A percentile compares a stretch with the other conserved stretches of the same genome.
phyloP scores from a whole-genome alignment of 1,284 basidiomycete genomes.

The Athelia sp. region DNA sequence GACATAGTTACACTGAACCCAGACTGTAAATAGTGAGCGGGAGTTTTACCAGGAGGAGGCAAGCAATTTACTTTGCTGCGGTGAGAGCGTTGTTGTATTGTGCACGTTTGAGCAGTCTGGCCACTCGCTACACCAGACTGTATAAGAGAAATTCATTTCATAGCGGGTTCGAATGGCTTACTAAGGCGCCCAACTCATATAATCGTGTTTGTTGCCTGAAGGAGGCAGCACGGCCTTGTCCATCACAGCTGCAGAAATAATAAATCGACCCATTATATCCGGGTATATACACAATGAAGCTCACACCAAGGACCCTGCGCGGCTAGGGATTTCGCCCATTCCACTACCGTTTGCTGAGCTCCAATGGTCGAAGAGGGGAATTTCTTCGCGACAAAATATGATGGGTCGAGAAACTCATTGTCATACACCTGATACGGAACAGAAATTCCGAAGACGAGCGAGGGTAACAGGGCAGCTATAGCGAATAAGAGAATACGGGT shows the following conservation, averaged over 20 bases:
- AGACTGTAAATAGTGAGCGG: constrained; percentile 6
- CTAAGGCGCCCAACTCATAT: constrained; percentile 56
- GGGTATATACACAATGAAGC: no score
- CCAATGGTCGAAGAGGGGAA: constrained; percentile 34
- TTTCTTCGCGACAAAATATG: constrained; percentile 36
- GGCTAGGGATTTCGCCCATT: constrained; percentile 39
- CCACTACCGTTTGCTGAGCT: constrained; percentile 38
- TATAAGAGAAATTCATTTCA: not conserved
- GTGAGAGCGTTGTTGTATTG: constrained; percentile 41
- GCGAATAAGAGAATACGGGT: no score
- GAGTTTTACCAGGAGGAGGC: constrained; percentile 1
- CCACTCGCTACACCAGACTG: constrained; percentile 40
- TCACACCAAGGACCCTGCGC: constrained; percentile 50
- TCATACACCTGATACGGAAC: constrained; percentile 27
- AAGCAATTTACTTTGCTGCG: constrained; percentile 33
- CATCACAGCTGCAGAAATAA: constrained; percentile 29
- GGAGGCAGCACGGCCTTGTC: constrained; percentile 34
- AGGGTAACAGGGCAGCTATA: no score
- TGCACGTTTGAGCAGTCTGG: constrained; percentile 47
- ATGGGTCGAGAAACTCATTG: constrained; percentile 51
- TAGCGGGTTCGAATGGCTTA: constrained; percentile 19
- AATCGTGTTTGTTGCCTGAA: constrained; percentile 42
- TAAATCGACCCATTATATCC: no score
- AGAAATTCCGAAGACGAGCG: not conserved
- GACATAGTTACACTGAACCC: constrained; percentile 21